phyloP scores from a whole-genome alignment of 805 yeast species.

The Yarrowia sp. region DNA sequence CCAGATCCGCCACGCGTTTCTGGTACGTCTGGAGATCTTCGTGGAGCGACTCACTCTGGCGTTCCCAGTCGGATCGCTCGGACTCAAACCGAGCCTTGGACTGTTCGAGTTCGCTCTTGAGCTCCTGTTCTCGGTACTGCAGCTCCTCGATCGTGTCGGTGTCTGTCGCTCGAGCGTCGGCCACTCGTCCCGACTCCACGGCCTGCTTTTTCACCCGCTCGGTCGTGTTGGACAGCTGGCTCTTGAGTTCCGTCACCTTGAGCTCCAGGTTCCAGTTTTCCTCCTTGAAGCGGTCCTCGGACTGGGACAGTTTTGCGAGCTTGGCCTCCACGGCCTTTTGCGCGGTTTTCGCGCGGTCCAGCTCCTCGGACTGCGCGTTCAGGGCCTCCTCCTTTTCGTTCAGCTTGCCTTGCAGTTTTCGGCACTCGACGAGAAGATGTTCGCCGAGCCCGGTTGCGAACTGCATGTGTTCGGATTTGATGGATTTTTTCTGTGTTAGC shows the following conservation, averaged over 20 bases:
- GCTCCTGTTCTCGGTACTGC: slow-evolving; percentile 46
- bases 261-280: slow-evolving; percentile 52
- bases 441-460: slow-evolving; percentile 50
- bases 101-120: slow-evolving; percentile 44
- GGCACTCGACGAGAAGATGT: slow-evolving; percentile 48
- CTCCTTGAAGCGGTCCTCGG: slow-evolving; percentile 47
- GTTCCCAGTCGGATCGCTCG: slow-evolving; percentile 43
- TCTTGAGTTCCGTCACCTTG: slow-evolving; percentile 47
- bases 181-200: slow-evolving; percentile 44
- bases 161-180: slow-evolving; percentile 43
- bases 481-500: slow-evolving; percentile 24
- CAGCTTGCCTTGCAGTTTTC: slow-evolving; percentile 46
- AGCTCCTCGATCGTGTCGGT: slow-evolving; percentile 47
- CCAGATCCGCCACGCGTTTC: slow-evolving; percentile 39
- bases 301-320: slow-evolving; percentile 13
- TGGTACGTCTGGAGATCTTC: slow-evolving; percentile 46
- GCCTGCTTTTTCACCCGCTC: slow-evolving; percentile 45
- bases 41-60: slow-evolving; percentile 44
- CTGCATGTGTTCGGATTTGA: slow-evolving; percentile 44
- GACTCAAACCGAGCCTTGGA: slow-evolving; percentile 43
- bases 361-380: neutral
- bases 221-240: slow-evolving; percentile 43
- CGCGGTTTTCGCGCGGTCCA: neutral
- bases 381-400: slow-evolving; percentile 42
- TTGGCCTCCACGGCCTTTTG: slow-evolving; percentile 23